phyloP scores from a whole-genome alignment of 1,139 yeast species.

The Saccharomyces hybrid region DNA sequence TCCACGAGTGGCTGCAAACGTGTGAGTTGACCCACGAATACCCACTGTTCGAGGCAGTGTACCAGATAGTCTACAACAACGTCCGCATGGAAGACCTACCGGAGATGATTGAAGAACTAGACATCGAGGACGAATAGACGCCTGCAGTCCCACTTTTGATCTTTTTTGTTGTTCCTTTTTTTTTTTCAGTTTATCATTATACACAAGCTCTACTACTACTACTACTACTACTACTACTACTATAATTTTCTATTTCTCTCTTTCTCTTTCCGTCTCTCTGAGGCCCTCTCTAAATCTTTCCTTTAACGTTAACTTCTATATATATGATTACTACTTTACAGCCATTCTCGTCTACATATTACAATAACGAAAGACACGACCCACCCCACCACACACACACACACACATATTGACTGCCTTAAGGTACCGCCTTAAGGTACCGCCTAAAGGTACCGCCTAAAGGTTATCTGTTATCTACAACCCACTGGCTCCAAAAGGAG shows the following conservation, averaged over 20 bases:
- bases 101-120: slow-evolving; percentile 43
- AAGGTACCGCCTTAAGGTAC: no score
- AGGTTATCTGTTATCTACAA: not conserved
- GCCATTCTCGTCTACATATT: not conserved
- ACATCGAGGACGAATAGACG: slow-evolving; percentile 3
- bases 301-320: not conserved
- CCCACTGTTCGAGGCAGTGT: slow-evolving; percentile 81
- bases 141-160: not conserved
- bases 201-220: not conserved
- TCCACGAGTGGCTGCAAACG: slow-evolving; percentile 65
- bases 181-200: not conserved
- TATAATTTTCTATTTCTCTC: not conserved
- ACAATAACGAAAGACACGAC: not conserved
- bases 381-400: not conserved
- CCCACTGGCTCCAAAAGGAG: not conserved
- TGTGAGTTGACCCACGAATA: slow-evolving; percentile 57
- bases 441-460: not conserved
- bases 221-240: not conserved
- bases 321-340: not conserved
- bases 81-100: slow-evolving; percentile 59
- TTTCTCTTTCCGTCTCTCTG: not conserved
- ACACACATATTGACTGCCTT: not conserved
- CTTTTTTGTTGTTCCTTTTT: not conserved
- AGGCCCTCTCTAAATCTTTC: not conserved
- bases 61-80: slow-evolving; percentile 66